Evolutionary conservation across 768 basidiomycete species (phyloP).

Genomic region (Porpolomopsis calyptriformis): DNA sequence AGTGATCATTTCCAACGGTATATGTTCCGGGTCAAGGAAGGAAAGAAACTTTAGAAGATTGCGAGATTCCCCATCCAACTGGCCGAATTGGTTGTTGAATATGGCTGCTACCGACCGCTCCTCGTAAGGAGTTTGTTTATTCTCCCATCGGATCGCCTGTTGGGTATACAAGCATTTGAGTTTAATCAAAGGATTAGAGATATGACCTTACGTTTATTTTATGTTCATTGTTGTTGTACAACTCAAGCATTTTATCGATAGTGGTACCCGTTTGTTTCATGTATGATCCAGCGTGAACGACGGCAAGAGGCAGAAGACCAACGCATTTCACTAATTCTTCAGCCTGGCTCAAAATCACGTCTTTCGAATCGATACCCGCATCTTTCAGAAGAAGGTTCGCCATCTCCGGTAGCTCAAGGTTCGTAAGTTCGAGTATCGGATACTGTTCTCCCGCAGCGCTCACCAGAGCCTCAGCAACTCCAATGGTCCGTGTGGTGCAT

Average conservation of each 20-base stretch:
- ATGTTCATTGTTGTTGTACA: neutral
- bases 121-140: neutral
- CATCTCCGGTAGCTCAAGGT: neutral
- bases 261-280: neutral
- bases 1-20: neutral
- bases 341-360: neutral
- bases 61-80: neutral
- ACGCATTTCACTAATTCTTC: neutral
- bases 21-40: conserved; percentile 1
- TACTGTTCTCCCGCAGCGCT: neutral
- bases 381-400: neutral
- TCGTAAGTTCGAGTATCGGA: neutral
- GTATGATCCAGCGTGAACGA: neutral
- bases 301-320: conserved; percentile 1
- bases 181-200: neutral
- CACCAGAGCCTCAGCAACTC: neutral
- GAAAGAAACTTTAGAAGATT: neutral
- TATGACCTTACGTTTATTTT: neutral
- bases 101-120: conserved; percentile 1
- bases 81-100: neutral
- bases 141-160: neutral
- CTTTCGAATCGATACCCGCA: neutral
- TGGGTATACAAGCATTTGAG: neutral
- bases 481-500: neutral
- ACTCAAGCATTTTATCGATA: neutral